phyloP scores from a whole-genome alignment of 345 rosid species.

The Eucalyptus marginata region DNA sequence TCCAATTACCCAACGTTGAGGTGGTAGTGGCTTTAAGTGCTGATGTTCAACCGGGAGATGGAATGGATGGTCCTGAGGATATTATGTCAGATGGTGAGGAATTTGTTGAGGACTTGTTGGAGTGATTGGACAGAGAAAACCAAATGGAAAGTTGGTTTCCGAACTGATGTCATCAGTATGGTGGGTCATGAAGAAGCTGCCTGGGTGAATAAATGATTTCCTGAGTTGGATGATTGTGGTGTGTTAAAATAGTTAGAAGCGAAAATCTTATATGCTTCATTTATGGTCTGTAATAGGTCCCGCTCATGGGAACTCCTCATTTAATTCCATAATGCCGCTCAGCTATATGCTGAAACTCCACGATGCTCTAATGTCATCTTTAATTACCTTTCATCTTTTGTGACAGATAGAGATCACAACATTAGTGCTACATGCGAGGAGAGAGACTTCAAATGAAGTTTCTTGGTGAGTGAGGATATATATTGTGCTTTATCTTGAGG shows the following conservation, averaged over 20 bases:
- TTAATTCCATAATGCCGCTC: neutral
- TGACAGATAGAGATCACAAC: neutral
- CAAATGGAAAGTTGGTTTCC: neutral
- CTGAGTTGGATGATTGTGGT: neutral
- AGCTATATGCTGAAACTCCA: neutral
- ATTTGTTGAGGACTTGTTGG: neutral
- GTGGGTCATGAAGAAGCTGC: neutral
- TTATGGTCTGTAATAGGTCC: neutral
- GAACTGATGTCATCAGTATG: neutral
- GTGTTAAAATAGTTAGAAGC: neutral
- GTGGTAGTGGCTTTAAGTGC: neutral
- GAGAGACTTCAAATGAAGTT: neutral
- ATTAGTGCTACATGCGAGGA: neutral
- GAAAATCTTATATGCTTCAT: neutral
- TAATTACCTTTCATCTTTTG: neutral
- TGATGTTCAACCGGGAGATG: neutral
- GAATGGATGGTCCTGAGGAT: neutral
- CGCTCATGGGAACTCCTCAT: neutral
- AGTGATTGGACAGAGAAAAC: neutral
- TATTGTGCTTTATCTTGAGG: neutral
- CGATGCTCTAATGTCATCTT: neutral
- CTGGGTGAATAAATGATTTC: neutral
- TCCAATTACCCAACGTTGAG: neutral
- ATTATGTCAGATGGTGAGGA: neutral
- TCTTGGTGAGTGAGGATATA: neutral